These are phyloP conservation scores for Coprinopsis marcescibilis DNA, from an alignment of 768 basidiomycete species.

Conservation along the genomic window DNA sequence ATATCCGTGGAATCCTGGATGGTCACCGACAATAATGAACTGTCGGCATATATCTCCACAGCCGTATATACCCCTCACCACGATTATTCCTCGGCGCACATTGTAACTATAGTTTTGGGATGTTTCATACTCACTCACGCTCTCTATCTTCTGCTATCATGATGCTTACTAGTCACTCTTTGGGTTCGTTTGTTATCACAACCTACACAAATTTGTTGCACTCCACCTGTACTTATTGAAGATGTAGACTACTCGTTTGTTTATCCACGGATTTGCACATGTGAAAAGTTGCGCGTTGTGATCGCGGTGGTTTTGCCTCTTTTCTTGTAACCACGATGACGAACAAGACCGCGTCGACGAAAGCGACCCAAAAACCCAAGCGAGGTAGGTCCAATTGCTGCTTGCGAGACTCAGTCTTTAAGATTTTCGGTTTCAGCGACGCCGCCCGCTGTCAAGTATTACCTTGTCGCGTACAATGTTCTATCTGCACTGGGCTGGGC, in stretches of 20 bases:
- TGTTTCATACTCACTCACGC: not conserved
- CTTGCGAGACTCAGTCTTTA: not conserved
- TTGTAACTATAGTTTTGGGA: constrained; percentile 7
- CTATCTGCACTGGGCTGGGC: constrained; percentile 72
- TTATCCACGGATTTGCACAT: not conserved
- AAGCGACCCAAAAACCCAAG: not conserved
- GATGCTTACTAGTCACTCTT: not conserved
- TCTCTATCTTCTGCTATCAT: constrained; percentile 3
- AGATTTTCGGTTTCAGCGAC: constrained; percentile 15
- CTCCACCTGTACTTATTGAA: not conserved
- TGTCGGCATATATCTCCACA: constrained; percentile 1
- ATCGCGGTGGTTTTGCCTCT: not conserved
- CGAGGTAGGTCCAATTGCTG: not conserved
- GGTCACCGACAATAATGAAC: constrained; percentile 51
- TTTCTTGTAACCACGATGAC: not conserved
- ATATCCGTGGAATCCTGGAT: constrained; percentile 89
- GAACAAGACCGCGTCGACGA: constrained; percentile 3
- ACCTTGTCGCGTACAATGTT: constrained; percentile 76
- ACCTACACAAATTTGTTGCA: not conserved
- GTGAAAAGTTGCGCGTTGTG: not conserved
- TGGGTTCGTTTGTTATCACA: not conserved
- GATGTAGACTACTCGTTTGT: constrained; percentile 1
- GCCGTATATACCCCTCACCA: constrained; percentile 6
- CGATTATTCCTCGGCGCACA: not conserved
- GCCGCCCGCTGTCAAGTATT: constrained; percentile 37